These are phyloP conservation scores for Quercus bicolor DNA, from an alignment of 306 rosid species.

Conservation along the genomic window DNA sequence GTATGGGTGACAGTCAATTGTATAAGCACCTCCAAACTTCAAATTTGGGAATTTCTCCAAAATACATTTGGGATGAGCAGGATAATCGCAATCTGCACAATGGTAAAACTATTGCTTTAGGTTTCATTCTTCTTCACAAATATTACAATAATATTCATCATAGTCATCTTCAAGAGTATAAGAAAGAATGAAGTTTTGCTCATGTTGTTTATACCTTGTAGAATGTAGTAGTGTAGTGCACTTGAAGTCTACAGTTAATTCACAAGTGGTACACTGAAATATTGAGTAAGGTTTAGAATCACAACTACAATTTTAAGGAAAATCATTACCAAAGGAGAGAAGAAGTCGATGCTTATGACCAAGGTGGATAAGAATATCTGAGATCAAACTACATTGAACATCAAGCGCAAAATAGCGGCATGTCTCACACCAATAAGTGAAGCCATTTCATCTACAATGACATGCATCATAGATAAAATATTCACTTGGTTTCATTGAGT, in stretches of 20 bases:
- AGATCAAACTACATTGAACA: neutral
- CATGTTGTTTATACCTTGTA: too few relatives aligned
- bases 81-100: too few relatives aligned
- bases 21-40: too few relatives aligned
- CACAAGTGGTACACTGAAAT: neutral
- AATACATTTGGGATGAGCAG: too few relatives aligned
- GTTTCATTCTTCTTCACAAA: too few relatives aligned
- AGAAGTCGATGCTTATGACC: neutral
- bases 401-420: neutral
- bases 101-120: too few relatives aligned
- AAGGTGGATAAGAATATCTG: neutral
- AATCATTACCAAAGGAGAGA: neutral
- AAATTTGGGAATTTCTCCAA: too few relatives aligned
- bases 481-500: neutral
- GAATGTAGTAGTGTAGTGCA: neutral
- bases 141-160: too few relatives aligned
- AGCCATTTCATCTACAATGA: accelerated
- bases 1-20: too few relatives aligned
- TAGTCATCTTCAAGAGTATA: too few relatives aligned
- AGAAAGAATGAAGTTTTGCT: too few relatives aligned
- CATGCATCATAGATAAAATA: neutral
- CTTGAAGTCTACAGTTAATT: neutral
- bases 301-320: accelerated
- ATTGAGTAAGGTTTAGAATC: accelerated
- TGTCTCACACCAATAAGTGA: neutral